phyloP scores from a whole-genome alignment of 1,284 basidiomycete species.

The Leccinum subspadiceum region DNA sequence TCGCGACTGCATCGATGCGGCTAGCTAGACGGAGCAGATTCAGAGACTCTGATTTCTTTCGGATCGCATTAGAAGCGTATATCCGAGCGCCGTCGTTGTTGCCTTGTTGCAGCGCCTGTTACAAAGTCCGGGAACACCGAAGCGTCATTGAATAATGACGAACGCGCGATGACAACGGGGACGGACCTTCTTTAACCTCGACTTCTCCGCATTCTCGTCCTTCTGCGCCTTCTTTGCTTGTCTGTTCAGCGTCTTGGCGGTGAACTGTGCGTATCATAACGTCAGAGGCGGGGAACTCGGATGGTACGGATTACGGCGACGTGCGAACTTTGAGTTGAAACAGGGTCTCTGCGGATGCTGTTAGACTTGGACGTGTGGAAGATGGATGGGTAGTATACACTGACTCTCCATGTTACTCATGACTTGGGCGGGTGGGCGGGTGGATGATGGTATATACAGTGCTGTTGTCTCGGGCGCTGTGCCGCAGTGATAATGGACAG shows the following conservation, averaged over 20 bases:
- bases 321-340: constrained; percentile 84
- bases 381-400: constrained; percentile 29
- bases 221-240: constrained; percentile 97
- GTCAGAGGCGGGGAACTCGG: constrained; percentile 12
- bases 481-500: not conserved
- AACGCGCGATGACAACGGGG: not conserved
- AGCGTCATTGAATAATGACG: not conserved
- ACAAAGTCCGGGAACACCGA: not conserved
- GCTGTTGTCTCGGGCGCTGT: not conserved
- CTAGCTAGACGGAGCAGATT: constrained; percentile 88
- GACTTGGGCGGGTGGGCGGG: not conserved
- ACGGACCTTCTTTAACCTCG: constrained; percentile 85
- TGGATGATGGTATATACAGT: constrained; percentile 2
- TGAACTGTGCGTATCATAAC: constrained; percentile 63
- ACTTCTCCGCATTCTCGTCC: constrained; percentile 84
- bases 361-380: constrained; percentile 1
- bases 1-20: constrained; percentile 95
- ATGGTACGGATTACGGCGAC: constrained; percentile 3
- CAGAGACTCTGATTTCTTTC: constrained; percentile 95
- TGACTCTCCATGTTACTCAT: constrained; percentile 92
- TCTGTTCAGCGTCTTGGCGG: constrained; percentile 86
- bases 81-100: constrained; percentile 98
- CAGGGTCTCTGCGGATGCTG: constrained; percentile 68
- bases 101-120: constrained; percentile 91
- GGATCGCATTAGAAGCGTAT: constrained; percentile 97